phyloP scores from a whole-genome alignment of 257 asterid genomes.

The Misopates orontium region DNA sequence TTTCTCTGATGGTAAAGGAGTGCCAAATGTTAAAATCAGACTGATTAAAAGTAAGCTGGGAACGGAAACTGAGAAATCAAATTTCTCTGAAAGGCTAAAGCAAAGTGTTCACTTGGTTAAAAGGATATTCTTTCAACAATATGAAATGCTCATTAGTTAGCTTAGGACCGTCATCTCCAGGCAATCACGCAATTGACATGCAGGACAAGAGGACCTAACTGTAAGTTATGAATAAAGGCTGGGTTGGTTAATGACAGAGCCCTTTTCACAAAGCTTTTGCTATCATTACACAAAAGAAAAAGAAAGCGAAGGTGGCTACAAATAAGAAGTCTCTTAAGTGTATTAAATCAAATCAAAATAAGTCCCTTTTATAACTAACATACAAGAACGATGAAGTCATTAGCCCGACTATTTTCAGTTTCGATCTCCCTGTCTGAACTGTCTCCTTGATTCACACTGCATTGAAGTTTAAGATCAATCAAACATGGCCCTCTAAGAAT shows the following conservation, averaged over 20 bases:
- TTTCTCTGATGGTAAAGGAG: too few relatives aligned
- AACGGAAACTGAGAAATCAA: conserved; percentile 7
- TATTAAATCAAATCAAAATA: conserved; percentile 19
- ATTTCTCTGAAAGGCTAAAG: conserved; percentile 15
- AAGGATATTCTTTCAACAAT: conserved; percentile 5
- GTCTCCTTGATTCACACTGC: conserved; percentile 75
- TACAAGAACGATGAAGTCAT: conserved; percentile 84
- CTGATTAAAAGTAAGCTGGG: conserved; percentile 7
- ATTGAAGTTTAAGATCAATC: conserved; percentile 42
- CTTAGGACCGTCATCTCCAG: conserved; percentile 14
- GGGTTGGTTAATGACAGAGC: conserved; percentile 5
- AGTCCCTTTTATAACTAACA: conserved; percentile 31
- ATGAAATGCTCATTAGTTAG: conserved; percentile 9
- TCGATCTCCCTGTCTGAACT: conserved; percentile 66
- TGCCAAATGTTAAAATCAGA: background rate
- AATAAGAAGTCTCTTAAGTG: conserved; percentile 1
- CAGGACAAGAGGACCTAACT: conserved; percentile 13
- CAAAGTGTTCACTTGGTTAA: background rate
- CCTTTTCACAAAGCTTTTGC: conserved; percentile 18
- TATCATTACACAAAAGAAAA: background rate
- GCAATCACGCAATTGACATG: conserved; percentile 8
- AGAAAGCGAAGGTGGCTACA: too few relatives aligned
- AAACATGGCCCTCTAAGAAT: conserved; percentile 30
- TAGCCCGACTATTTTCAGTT: conserved; percentile 61
- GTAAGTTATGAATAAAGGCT: conserved; percentile 4